Evolutionary conservation across 179 eudicot species (phyloP).

Genomic region (Actinidia chinensis): DNA sequence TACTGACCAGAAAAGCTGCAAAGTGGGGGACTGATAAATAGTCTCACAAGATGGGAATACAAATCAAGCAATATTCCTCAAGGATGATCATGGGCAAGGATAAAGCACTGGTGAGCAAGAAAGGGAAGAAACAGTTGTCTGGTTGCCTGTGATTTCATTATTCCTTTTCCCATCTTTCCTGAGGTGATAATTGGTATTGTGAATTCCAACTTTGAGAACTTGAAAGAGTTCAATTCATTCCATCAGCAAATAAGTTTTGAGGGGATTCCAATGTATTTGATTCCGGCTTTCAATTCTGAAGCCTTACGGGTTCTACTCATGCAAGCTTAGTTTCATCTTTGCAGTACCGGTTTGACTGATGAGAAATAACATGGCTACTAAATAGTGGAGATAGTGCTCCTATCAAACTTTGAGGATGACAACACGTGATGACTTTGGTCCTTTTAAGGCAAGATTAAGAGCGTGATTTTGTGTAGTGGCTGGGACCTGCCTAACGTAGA

Average conservation of each 20-base stretch:
- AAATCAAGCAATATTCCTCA: constrained; percentile 79
- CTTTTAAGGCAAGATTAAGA: background rate
- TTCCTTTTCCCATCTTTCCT: background rate
- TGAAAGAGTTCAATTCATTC: background rate
- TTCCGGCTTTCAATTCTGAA: background rate
- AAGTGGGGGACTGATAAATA: constrained; percentile 64
- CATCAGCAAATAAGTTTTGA: constrained; percentile 6
- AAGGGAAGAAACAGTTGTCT: constrained; percentile 58
- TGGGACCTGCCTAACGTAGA: background rate
- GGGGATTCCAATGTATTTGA: background rate
- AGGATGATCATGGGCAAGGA: constrained; percentile 60
- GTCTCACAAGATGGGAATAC: constrained; percentile 83
- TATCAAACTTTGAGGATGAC: background rate
- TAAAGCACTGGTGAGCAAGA: constrained; percentile 42
- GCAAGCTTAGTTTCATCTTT: constrained; percentile 4
- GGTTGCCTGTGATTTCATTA: constrained; percentile 25
- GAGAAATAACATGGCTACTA: background rate
- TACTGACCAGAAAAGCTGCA: constrained; percentile 51
- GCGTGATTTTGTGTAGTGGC: background rate
- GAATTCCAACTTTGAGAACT: background rate
- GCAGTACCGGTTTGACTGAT: background rate
- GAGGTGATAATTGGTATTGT: constrained; percentile 3
- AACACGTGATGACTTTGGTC: background rate
- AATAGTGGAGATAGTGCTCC: background rate
- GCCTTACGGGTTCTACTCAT: background rate